Percentiles rank a stretch among this genome's conserved stretches.
Evolutionary conservation across 1,139 yeast species (phyloP).

Genomic region (Yamadazyma friedrichii): DNA sequence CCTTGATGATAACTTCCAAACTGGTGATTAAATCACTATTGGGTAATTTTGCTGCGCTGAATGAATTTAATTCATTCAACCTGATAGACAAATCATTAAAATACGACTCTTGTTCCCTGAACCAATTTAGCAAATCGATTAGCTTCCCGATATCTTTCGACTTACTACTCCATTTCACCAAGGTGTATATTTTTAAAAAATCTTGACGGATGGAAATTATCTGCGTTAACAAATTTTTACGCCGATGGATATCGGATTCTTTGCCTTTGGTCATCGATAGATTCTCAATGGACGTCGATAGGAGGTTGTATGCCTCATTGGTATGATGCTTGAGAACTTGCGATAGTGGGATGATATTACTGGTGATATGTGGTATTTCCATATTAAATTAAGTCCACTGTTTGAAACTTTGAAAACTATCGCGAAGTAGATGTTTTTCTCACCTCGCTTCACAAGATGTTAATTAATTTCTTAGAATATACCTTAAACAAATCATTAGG

Average conservation of each 20-base stretch:
- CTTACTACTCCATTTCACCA: conserved; percentile 82
- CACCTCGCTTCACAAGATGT: too few relatives aligned
- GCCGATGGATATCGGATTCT: conserved; percentile 59
- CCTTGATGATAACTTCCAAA: conserved; percentile 75
- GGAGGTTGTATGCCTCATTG: conserved; percentile 62
- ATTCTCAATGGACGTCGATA: conserved; percentile 61
- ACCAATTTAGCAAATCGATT: conserved; percentile 86
- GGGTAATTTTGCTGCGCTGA: conserved; percentile 83
- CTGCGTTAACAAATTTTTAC: conserved; percentile 64
- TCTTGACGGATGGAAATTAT: conserved; percentile 76
- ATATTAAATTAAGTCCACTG: not conserved
- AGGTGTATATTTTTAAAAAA: conserved; percentile 76
- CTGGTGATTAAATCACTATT: conserved; percentile 88
- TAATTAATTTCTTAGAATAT: too few relatives aligned
- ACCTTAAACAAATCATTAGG: too few relatives aligned
- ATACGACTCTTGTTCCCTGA: conserved; percentile 70
- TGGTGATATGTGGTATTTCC: conserved; percentile 66
- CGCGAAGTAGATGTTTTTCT: not conserved
- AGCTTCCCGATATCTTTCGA: conserved; percentile 68
- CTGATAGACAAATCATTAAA: conserved; percentile 58
- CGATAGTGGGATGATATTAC: conserved; percentile 66
- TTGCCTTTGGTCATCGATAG: conserved; percentile 37
- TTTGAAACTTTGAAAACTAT: too few relatives aligned
- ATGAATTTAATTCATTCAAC: conserved; percentile 57
- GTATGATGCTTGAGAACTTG: conserved; percentile 59